These are phyloP conservation scores for Scedosporium apiospermum DNA, from an alignment of 2,329 filamentous ascomycete species.

Conservation along the genomic window DNA sequence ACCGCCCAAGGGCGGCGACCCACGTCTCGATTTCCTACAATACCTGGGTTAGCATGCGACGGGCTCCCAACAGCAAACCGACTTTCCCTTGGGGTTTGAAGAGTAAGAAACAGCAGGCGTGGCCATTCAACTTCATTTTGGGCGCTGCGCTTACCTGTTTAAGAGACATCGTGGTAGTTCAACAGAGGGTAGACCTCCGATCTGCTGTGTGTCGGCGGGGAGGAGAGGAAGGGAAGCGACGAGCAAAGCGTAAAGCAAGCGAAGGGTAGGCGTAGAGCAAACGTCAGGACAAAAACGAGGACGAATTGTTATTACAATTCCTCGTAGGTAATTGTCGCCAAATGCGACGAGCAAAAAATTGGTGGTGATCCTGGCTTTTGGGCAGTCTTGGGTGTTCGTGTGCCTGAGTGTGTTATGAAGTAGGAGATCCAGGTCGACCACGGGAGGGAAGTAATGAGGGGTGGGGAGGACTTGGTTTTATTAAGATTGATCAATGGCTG, in stretches of 20 bases:
- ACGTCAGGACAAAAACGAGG: conserved; percentile 3
- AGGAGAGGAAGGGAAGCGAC: conserved; percentile 1
- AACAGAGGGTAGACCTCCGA: conserved; percentile 12
- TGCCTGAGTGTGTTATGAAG: neutral
- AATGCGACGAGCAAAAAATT: neutral
- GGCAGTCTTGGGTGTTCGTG: neutral
- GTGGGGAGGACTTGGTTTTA: conserved; percentile 4
- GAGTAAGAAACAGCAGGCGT: neutral
- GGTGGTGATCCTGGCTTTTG: neutral
- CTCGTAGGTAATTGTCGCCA: neutral
- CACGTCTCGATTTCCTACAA: conserved; percentile 94
- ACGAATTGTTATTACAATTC: neutral
- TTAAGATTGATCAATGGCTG: neutral
- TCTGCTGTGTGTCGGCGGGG: conserved; percentile 2
- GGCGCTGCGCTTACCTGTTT: conserved; percentile 41
- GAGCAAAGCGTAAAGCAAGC: neutral
- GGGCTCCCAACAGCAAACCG: neutral
- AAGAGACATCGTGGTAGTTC: conserved; percentile 39
- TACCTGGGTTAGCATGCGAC: neutral
- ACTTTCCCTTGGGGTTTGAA: neutral
- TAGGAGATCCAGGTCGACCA: neutral
- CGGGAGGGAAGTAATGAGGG: neutral
- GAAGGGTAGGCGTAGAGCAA: neutral
- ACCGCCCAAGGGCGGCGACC: conserved; percentile 82
- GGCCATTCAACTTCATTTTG: too few species aligned